Percentiles rank a stretch among this genome's conserved stretches.
phyloP scores from a whole-genome alignment of 352 stramenopile species.

The Globisporangium paroecandrum region DNA sequence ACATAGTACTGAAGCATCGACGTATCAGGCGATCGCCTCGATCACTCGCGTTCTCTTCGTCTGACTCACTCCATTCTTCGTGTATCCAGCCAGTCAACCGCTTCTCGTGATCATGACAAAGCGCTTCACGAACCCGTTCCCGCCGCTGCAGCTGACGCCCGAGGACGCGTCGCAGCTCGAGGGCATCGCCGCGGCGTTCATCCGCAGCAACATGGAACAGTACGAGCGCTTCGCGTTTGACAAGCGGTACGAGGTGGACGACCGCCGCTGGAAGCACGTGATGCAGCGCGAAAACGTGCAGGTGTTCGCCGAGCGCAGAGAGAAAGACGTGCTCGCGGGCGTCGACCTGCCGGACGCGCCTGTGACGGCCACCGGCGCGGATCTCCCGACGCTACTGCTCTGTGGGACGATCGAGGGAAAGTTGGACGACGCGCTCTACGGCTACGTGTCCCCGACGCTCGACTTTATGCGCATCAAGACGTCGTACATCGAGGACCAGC shows the following conservation, averaged over 20 bases:
- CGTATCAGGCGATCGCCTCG: not conserved
- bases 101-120: not conserved
- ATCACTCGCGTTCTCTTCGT: not conserved
- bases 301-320: constrained; percentile 4
- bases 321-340: not conserved
- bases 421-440: constrained; percentile 61
- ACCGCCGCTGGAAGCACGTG: constrained; percentile 13
- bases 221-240: constrained; percentile 14
- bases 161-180: constrained; percentile 14
- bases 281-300: constrained; percentile 7
- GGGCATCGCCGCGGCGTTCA: constrained; percentile 9
- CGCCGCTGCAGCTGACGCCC: constrained; percentile 10
- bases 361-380: constrained; percentile 5
- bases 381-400: constrained; percentile 41
- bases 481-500: constrained; percentile 42
- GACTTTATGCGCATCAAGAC: constrained; percentile 48
- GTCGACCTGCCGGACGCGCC: not conserved
- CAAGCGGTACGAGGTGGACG: constrained; percentile 7
- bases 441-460: constrained; percentile 32
- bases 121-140: constrained; percentile 13
- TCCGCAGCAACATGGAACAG: constrained; percentile 10
- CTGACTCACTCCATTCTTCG: not conserved
- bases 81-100: not conserved
- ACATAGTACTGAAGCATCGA: not conserved
- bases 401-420: constrained; percentile 50